Conservation (phyloP, 1,284 basidiomycete genomes). For the Fereydounia khargensis region DNA sequence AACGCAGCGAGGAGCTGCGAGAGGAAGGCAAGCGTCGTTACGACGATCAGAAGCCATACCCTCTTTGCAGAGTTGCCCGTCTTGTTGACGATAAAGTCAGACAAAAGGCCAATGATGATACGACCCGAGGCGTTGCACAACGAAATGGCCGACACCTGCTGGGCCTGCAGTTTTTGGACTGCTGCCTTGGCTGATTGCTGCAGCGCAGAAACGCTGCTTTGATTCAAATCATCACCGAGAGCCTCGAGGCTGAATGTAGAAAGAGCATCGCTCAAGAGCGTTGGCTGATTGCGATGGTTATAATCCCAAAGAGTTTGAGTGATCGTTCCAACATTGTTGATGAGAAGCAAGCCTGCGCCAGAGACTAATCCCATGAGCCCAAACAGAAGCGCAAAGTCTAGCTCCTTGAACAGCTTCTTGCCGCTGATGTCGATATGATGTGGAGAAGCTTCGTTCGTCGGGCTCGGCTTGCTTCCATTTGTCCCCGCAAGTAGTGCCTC, state of each 20-base stretch:
- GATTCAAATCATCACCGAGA: too few relatives aligned
- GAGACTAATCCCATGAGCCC: constrained; percentile 72
- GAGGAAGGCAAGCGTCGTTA: constrained; percentile 38
- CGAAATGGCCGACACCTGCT: constrained; percentile 73
- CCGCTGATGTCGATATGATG: constrained; percentile 61
- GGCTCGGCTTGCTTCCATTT: constrained; percentile 10
- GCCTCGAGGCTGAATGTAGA: constrained; percentile 3
- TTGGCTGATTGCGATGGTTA: constrained; percentile 58
- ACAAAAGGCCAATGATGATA: constrained; percentile 73
- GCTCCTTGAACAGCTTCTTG: constrained; percentile 60
- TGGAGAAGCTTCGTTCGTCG: constrained; percentile 3
- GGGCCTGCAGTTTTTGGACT: constrained; percentile 74
- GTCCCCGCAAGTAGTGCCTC: constrained; percentile 20
- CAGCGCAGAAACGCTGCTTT: too few relatives aligned
- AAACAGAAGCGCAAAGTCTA: constrained; percentile 76
- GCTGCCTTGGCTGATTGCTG: constrained; percentile 66
- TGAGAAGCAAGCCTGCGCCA: constrained; percentile 87
- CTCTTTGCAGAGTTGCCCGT: constrained; percentile 24
- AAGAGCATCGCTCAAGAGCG: background rate
- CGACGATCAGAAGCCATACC: constrained; percentile 45
- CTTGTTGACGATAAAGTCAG: constrained; percentile 62
- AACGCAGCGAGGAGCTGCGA: constrained; percentile 49
- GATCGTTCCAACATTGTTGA: constrained; percentile 93
- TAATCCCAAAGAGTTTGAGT: constrained; percentile 77
- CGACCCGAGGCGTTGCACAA: constrained; percentile 80